A percentile compares a stretch with the other conserved stretches of the same genome.
These are phyloP conservation scores for Trichoderma endophyticum DNA, from an alignment of 2,329 filamentous ascomycete genomes.

Conservation along the genomic window DNA sequence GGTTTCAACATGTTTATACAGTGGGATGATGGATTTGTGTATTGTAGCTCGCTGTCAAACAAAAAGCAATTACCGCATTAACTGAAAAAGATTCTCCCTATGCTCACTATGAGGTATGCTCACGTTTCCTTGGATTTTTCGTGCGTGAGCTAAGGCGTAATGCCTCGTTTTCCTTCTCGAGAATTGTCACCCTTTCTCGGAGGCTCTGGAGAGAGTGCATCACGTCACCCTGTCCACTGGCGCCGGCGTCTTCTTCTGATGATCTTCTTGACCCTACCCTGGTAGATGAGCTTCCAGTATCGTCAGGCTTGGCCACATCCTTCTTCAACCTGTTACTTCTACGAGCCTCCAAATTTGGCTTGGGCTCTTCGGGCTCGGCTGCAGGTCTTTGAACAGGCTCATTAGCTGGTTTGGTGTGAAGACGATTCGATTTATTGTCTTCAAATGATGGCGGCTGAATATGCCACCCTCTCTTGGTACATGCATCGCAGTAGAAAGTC, in stretches of 20 bases:
- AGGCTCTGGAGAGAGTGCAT: conserved; percentile 8
- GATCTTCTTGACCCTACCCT: background rate
- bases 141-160: background rate
- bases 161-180: conserved; percentile 6
- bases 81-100: background rate
- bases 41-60: background rate
- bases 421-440: background rate
- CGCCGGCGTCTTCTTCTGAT: background rate
- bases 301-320: background rate
- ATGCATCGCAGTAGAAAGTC: background rate
- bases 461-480: background rate
- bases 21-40: background rate
- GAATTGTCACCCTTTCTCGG: background rate
- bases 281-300: background rate
- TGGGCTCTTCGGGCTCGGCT: background rate
- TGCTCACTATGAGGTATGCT: background rate
- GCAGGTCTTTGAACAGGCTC: background rate
- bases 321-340: background rate
- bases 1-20: background rate
- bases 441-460: background rate
- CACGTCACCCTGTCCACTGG: background rate
- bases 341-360: background rate
- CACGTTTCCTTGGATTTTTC: conserved; percentile 4
- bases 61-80: background rate
- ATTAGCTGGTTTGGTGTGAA: background rate